Evolutionary conservation across 805 yeast genomes (phyloP).

Genomic region (Yarrowia sp.): DNA sequence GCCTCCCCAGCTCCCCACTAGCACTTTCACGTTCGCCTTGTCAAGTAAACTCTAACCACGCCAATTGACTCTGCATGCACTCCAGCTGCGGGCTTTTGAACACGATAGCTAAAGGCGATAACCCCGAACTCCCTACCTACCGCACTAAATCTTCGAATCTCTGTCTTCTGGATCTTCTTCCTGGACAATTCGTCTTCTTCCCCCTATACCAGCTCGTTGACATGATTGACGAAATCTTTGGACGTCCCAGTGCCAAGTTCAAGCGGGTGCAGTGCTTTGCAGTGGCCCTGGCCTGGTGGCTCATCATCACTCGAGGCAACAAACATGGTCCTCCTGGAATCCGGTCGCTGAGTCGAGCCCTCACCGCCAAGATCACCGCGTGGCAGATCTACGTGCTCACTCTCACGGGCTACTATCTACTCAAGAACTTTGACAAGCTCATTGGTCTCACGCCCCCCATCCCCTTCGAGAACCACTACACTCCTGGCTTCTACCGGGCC

Average conservation of each 20-base stretch:
- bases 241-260: conserved; percentile 46
- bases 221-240: conserved; percentile 44
- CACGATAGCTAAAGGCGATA: conserved; percentile 25
- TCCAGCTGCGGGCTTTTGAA: conserved; percentile 16
- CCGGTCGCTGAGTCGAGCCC: conserved; percentile 40
- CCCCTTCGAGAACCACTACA: conserved; percentile 45
- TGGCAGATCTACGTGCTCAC: conserved; percentile 48
- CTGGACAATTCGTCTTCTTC: too few relatives aligned
- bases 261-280: conserved; percentile 46
- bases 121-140: neutral
- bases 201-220: neutral
- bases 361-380: conserved; percentile 44
- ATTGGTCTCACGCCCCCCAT: conserved; percentile 46
- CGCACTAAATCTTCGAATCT: too few relatives aligned
- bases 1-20: neutral
- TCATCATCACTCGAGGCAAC: conserved; percentile 44
- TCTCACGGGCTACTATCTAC: conserved; percentile 45
- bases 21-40: conserved; percentile 13
- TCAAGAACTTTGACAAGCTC: conserved; percentile 47
- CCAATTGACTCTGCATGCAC: conserved; percentile 22
- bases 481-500: conserved; percentile 46
- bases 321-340: conserved; percentile 46
- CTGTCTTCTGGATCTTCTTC: too few relatives aligned
- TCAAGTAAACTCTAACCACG: conserved; percentile 10
- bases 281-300: conserved; percentile 45